Evolutionary conservation across 805 yeast genomes (phyloP).

Genomic region (Yamadazyma nakazawae): DNA sequence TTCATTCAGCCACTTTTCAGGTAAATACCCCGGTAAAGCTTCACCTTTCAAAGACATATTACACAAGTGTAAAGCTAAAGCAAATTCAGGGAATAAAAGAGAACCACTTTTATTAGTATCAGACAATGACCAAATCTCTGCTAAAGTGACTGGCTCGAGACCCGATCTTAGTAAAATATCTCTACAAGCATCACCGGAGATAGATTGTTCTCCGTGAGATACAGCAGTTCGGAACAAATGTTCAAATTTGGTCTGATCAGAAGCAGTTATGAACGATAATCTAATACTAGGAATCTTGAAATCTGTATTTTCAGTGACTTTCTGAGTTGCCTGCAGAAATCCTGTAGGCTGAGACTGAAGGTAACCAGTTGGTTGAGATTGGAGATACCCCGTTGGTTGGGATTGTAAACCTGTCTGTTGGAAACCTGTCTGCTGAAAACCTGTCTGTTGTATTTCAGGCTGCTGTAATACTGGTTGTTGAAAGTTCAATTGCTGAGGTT

Average conservation of each 20-base stretch:
- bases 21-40: conserved; percentile 68
- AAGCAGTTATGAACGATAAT: conserved; percentile 77
- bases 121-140: conserved; percentile 87
- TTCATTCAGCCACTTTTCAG: conserved; percentile 72
- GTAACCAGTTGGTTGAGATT: conserved; percentile 19
- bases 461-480: conserved; percentile 18
- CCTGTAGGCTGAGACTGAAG: conserved; percentile 28
- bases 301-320: conserved; percentile 54
- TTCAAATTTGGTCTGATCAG: conserved; percentile 85
- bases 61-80: conserved; percentile 84
- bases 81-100: conserved; percentile 90
- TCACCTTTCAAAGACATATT: conserved; percentile 76
- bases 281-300: conserved; percentile 73
- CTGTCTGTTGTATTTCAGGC: neutral
- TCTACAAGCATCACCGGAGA: conserved; percentile 72
- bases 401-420: conserved; percentile 14
- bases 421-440: neutral
- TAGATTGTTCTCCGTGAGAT: conserved; percentile 62
- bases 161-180: conserved; percentile 78
- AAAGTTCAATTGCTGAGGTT: conserved; percentile 20
- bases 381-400: conserved; percentile 14
- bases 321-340: conserved; percentile 32
- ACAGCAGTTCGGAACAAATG: conserved; percentile 79
- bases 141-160: conserved; percentile 67
- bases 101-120: conserved; percentile 85